Conservation (phyloP, 176 grass and related monocot genomes). For the Musa troglodytarum region DNA sequence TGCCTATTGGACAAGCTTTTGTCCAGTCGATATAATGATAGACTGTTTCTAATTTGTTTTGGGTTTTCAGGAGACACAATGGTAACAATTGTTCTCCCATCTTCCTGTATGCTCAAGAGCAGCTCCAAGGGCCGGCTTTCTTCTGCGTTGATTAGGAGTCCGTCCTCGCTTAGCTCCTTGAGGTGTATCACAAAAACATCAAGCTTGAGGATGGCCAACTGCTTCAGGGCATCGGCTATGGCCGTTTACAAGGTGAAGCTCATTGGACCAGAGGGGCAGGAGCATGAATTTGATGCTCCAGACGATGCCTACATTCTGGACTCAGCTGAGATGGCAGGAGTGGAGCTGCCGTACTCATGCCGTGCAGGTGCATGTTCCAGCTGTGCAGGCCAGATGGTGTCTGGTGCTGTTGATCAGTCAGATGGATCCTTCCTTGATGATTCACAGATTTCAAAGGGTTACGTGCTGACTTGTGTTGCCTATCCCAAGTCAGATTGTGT, state of each 20-base stretch:
- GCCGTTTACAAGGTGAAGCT: conserved; percentile 68
- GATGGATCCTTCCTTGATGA: conserved; percentile 81
- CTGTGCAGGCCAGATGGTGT: conserved; percentile 46
- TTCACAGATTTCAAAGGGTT: conserved; percentile 37
- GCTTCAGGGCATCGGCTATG: conserved; percentile 28
- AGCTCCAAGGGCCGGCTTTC: not conserved
- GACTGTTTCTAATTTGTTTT: no score
- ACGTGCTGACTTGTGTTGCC: conserved; percentile 57
- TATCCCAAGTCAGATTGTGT: conserved; percentile 52
- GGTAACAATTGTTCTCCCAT: not conserved
- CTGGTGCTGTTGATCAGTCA: conserved; percentile 68
- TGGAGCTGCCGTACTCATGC: conserved; percentile 81
- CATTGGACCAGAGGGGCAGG: conserved; percentile 33
- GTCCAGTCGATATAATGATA: no score
- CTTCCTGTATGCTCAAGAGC: not conserved
- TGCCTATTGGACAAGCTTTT: no score
- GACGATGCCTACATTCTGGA: conserved; percentile 74
- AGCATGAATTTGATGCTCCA: conserved; percentile 55
- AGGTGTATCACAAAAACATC: not conserved
- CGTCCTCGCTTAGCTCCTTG: not conserved
- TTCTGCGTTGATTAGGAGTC: conserved; percentile 8
- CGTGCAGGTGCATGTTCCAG: conserved; percentile 58
- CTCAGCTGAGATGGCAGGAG: conserved; percentile 45
- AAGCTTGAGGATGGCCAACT: not conserved
- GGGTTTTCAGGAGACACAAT: not conserved